Base-by-base conservation (phyloP, 2,329 filamentous ascomycete genomes). In the Geosmithia putterillii region DNA sequence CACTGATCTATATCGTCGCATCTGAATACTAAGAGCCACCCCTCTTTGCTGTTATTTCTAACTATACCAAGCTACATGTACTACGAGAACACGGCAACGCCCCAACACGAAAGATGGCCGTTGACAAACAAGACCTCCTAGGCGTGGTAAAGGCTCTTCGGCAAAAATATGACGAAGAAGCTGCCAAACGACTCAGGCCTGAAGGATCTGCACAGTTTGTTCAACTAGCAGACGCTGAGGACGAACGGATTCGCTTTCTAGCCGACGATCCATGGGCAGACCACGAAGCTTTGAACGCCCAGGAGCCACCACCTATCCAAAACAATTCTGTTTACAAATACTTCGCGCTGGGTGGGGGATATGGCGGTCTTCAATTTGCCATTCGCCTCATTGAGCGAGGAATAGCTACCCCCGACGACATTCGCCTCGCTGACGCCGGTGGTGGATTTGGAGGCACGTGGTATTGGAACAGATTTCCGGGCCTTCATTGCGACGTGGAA, bases 401-500 rank as follows among this genome's bases (percentile, higher is more conserved):
- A 4, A 44, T 57, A 14, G 32, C 34, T 37, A 20, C 43, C 5
- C 35, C 51, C 7, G 45, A 61, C 0, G 63, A 67, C 7, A 61
- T 71, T n/a, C 57, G 59, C 1, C 46, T 70, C 0, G 52, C 67
- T 19, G 68, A 71, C 32, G 48, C 52, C 0, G 66, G 61, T 2
- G 66, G 64, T 9, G 67, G 65, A 4, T 62, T 69, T 21, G 70
- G 70, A 3, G 70, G 70, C 10, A 71, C 67, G 0, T 74, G 70
- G 70, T 71, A 68, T 45, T 72, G 69, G 65, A 71, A 72, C 46
- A 56, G 67, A 0, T 74, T 70, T 44, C 69, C 69, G 0, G 69
- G 67, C 0, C 52, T 71, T 7, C 62, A 64, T 48, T 81, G 76
- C 51, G 77, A 82, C 50, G 58, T 77, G 3, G 77, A 82, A 55